These are phyloP conservation scores for Syncephalastrum contaminatum DNA, from an alignment of 371 early-diverging fungal genomes.

Conservation along the genomic window DNA sequence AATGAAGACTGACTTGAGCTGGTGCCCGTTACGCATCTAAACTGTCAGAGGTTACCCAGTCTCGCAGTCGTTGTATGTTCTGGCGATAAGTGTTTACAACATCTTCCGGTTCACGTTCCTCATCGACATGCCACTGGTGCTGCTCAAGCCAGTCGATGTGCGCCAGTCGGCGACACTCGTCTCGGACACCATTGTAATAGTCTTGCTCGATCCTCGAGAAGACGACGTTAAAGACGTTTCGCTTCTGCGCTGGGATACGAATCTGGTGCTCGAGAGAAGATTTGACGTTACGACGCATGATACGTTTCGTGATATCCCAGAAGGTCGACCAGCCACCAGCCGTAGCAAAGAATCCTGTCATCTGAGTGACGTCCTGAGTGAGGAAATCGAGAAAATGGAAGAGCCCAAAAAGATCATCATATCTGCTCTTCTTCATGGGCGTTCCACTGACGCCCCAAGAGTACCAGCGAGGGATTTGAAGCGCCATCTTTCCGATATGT, in stretches of 20 bases:
- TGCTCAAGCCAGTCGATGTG: conserved; percentile 21
- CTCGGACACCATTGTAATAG: conserved; percentile 62
- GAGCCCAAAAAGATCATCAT: conserved; percentile 54
- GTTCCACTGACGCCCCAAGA: conserved; percentile 78
- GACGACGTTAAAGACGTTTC: conserved; percentile 44
- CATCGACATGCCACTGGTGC: conserved; percentile 18
- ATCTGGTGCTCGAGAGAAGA: conserved; percentile 48
- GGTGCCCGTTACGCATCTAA: background rate
- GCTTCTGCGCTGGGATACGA: conserved; percentile 55
- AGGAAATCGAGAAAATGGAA: conserved; percentile 41
- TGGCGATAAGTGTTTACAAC: background rate
- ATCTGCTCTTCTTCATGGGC: conserved; percentile 47
- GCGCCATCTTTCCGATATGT: conserved; percentile 54
- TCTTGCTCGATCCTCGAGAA: conserved; percentile 61
- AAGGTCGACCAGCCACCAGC: conserved; percentile 11
- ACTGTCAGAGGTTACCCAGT: conserved; percentile 18
- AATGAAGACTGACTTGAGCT: background rate
- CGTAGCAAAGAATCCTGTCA: too few relatives aligned
- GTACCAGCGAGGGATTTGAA: conserved; percentile 54
- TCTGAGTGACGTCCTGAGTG: too few relatives aligned
- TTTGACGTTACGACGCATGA: conserved; percentile 65
- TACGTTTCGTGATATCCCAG: conserved; percentile 28
- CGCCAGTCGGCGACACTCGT: conserved; percentile 31
- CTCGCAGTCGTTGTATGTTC: conserved; percentile 8
- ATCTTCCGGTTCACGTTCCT: conserved; percentile 4